Conservation (phyloP, 2,329 filamentous ascomycete species). For the Leptographium lundbergii region DNA sequence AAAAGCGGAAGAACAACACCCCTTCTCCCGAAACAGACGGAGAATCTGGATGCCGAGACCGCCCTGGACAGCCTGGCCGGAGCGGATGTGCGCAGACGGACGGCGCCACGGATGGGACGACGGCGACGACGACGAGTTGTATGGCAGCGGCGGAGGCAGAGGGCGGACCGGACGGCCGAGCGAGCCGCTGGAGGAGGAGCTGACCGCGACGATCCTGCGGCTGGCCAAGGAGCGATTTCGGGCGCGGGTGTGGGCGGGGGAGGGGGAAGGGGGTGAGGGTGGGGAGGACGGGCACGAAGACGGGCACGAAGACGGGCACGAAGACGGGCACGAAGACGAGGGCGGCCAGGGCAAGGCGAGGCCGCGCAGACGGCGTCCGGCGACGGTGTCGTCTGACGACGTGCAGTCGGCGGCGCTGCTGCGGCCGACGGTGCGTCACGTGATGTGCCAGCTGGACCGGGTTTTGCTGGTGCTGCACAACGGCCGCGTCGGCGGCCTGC, state of each 20-base stretch:
- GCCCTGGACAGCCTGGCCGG: constrained; percentile 77
- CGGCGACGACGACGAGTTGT: neutral
- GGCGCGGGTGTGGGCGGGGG: neutral
- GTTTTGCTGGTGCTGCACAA: constrained; percentile 61
- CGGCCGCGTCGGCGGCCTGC: constrained; percentile 40
- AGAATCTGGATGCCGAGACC: constrained; percentile 37
- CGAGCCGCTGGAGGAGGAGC: constrained; percentile 47
- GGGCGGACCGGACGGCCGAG: constrained; percentile 13
- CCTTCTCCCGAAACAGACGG: neutral
- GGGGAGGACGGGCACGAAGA: neutral
- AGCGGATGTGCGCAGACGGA: constrained; percentile 21
- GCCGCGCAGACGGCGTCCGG: constrained; percentile 18
- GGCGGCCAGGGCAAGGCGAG: neutral
- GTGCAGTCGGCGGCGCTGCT: constrained; percentile 52
- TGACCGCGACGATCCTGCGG: constrained; percentile 54
- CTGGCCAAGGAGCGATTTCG: constrained; percentile 54
- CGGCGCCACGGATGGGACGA: neutral
- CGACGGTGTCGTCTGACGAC: constrained; percentile 53
- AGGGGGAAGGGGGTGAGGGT: neutral
- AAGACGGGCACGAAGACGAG: too few relatives aligned
- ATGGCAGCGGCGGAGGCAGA: constrained; percentile 26
- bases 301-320: too few relatives aligned
- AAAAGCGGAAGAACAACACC: neutral
- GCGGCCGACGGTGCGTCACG: constrained; percentile 54
- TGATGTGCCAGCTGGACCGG: constrained; percentile 56